Conservation (phyloP, 306 rosid genomes). For the Dicorynia guianensis region DNA sequence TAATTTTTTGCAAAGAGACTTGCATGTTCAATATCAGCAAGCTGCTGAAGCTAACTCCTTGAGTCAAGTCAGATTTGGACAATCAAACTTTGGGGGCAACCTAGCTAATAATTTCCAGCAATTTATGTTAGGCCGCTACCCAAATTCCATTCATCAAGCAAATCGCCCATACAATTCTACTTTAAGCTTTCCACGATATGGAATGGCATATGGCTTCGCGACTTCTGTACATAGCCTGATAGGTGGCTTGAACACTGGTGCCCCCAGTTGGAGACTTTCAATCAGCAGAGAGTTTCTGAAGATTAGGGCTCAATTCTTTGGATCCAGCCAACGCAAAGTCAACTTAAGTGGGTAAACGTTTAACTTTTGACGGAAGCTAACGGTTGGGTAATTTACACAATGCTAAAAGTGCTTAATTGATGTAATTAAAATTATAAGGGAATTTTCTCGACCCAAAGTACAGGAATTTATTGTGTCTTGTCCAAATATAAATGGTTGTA, state of each 20-base stretch:
- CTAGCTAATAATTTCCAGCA: conserved; percentile 4
- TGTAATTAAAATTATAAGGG: too few relatives aligned
- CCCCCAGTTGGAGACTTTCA: too few relatives aligned
- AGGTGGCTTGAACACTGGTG: background rate
- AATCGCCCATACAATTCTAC: background rate
- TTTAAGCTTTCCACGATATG: background rate
- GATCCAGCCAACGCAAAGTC: too few relatives aligned
- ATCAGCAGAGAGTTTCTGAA: too few relatives aligned
- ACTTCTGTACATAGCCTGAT: conserved; percentile 10
- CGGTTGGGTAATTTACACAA: too few relatives aligned
- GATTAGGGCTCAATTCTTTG: too few relatives aligned
- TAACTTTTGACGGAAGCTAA: too few relatives aligned
- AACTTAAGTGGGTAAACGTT: too few relatives aligned
- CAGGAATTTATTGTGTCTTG: too few relatives aligned
- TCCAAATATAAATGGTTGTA: too few relatives aligned
- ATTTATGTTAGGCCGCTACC: conserved; percentile 16
- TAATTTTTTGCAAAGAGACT: background rate
- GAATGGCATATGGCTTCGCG: conserved; percentile 16
- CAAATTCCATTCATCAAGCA: conserved; percentile 11
- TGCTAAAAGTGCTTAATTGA: too few relatives aligned
- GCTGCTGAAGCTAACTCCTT: background rate
- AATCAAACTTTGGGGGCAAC: conserved; percentile 10
- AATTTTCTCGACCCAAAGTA: too few relatives aligned
- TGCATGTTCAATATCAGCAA: conserved; percentile 4
- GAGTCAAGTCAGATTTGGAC: conserved; percentile 14